Evolutionary conservation across 805 yeast genomes (phyloP).

Genomic region (baker's yeast (Saccharomyces cerevisiae)): DNA sequence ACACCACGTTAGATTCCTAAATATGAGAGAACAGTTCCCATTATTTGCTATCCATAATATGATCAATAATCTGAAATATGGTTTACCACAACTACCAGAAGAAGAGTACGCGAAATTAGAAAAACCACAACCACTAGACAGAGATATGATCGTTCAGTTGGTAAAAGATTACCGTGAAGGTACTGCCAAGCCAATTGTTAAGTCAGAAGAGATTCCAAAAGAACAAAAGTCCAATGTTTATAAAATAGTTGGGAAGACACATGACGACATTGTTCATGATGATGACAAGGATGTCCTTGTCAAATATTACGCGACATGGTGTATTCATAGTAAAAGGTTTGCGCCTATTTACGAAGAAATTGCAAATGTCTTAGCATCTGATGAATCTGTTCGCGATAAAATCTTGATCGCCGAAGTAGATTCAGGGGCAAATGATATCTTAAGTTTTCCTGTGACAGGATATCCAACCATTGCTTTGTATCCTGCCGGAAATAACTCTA

Average conservation of each 20-base stretch:
- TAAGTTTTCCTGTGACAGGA: constrained; percentile 66
- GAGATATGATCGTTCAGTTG: constrained; percentile 49
- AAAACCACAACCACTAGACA: constrained; percentile 35
- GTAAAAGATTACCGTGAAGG: constrained; percentile 59
- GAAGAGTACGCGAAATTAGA: constrained; percentile 20
- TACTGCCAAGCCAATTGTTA: constrained; percentile 60
- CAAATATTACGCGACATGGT: constrained; percentile 95
- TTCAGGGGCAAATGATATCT: constrained; percentile 81
- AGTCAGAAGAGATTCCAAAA: constrained; percentile 82
- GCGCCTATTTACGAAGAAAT: constrained; percentile 86
- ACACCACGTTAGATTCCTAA: constrained; percentile 77
- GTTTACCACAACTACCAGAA: constrained; percentile 49
- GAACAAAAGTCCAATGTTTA: constrained; percentile 66
- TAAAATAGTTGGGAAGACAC: constrained; percentile 77
- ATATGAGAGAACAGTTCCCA: constrained; percentile 81
- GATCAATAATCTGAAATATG: constrained; percentile 62
- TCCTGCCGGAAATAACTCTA: constrained; percentile 74
- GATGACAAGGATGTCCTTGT: constrained; percentile 63
- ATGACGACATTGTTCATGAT: constrained; percentile 57
- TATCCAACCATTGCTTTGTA: constrained; percentile 88
- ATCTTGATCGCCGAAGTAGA: constrained; percentile 80
- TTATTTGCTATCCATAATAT: constrained; percentile 81
- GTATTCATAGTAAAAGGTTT: constrained; percentile 90
- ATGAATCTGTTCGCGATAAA: constrained; percentile 40
- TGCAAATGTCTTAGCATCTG: constrained; percentile 55